Evolutionary conservation across 345 rosid genomes (phyloP).

Genomic region (Euphorbia pulcherrima): DNA sequence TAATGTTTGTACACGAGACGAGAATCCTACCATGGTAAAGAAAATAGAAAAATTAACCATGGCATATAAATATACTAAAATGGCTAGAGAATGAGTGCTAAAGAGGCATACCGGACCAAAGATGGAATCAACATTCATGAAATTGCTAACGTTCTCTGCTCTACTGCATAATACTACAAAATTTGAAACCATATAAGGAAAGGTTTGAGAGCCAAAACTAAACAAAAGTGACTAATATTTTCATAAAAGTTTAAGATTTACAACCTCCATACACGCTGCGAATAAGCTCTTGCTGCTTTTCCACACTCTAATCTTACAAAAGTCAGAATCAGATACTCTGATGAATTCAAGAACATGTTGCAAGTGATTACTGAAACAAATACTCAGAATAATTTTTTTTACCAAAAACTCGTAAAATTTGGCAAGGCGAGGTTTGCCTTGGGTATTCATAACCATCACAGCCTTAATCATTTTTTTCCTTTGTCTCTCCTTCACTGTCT

Average conservation of each 20-base stretch:
- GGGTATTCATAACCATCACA: conserved; percentile 79
- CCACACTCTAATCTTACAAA: conserved; percentile 45
- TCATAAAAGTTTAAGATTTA: neutral
- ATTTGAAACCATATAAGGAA: conserved; percentile 12
- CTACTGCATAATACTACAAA: conserved; percentile 69
- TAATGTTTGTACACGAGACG: conserved; percentile 85
- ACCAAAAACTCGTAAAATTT: conserved; percentile 83
- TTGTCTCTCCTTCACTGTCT: neutral
- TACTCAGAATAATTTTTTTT: neutral
- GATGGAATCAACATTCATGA: conserved; percentile 67
- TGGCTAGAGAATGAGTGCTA: neutral
- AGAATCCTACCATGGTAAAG: conserved; percentile 48
- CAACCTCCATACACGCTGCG: conserved; percentile 77
- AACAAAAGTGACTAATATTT: neutral
- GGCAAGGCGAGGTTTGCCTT: conserved; percentile 89
- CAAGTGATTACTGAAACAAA: neutral
- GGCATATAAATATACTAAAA: neutral
- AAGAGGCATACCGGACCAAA: conserved; percentile 71
- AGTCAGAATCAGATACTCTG: neutral
- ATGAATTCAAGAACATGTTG: neutral
- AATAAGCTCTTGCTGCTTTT: conserved; percentile 86
- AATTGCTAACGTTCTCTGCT: conserved; percentile 86
- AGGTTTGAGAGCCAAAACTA: neutral
- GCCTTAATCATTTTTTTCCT: conserved; percentile 63
- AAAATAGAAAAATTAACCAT: neutral